A percentile compares a stretch with the other conserved stretches of the same genome.
Conservation (phyloP, 2,329 filamentous ascomycete genomes). For the Neonectria hederae region DNA sequence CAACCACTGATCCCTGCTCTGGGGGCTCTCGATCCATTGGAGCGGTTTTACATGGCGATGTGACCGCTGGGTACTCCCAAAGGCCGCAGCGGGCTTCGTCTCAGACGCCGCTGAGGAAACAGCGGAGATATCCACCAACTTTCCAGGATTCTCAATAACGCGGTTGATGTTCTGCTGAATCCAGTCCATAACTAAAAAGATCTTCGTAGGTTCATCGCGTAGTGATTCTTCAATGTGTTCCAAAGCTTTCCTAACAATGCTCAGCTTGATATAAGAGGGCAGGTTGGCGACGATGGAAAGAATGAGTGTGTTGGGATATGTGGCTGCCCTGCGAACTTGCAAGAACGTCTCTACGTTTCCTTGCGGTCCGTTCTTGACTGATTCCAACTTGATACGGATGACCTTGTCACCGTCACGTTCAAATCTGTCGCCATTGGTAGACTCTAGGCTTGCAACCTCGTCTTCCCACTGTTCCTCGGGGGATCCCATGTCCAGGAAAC, state of each 20-base stretch:
- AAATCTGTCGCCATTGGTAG: slow-evolving; percentile 84
- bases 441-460: slow-evolving; percentile 83
- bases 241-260: slow-evolving; percentile 81
- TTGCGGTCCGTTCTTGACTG: slow-evolving; percentile 61
- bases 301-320: slow-evolving; percentile 78
- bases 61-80: slow-evolving; percentile 42
- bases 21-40: slow-evolving; percentile 67
- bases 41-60: slow-evolving; percentile 67
- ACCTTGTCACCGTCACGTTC: slow-evolving; percentile 66
- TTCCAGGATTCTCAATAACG: slow-evolving; percentile 88
- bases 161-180: slow-evolving; percentile 82
- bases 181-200: slow-evolving; percentile 92
- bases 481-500: slow-evolving; percentile 59
- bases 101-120: slow-evolving; percentile 75
- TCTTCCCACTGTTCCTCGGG: slow-evolving; percentile 80
- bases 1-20: slow-evolving; percentile 75
- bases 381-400: slow-evolving; percentile 75
- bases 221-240: slow-evolving; percentile 75
- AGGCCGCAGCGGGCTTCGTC: slow-evolving; percentile 48
- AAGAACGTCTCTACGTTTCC: slow-evolving; percentile 63
- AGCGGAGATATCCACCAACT: slow-evolving; percentile 83
- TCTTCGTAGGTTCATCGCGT: slow-evolving; percentile 84
- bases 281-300: slow-evolving; percentile 76
- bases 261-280: slow-evolving; percentile 93
- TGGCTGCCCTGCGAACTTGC: slow-evolving; percentile 75